Evolutionary conservation across 2,329 filamentous ascomycete genomes (phyloP).

Genomic region (Arthrocladium fulminans): DNA sequence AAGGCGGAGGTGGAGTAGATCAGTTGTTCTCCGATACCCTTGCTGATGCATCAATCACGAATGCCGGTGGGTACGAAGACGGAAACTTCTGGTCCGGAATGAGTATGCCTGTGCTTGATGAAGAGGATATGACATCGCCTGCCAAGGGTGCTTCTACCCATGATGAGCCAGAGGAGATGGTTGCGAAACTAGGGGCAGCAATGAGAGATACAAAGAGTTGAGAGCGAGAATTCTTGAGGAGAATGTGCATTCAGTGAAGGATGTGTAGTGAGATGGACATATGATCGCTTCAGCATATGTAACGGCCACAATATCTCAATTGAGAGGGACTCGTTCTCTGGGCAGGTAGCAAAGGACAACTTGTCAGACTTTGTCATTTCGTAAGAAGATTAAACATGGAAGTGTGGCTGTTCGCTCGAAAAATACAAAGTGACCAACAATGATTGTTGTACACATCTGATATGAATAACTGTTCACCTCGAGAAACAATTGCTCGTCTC

Average conservation of each 20-base stretch:
- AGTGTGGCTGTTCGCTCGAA: no score
- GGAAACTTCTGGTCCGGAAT: slow-evolving; percentile 4
- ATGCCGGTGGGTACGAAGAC: not conserved
- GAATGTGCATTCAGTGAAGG: not conserved
- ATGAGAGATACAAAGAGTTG: not conserved
- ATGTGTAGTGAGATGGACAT: no score
- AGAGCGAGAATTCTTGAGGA: not conserved
- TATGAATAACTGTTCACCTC: no score
- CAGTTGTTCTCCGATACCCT: not conserved
- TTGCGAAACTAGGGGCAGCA: not conserved
- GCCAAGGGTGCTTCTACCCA: not conserved
- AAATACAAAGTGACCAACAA: no score
- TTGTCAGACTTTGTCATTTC: no score
- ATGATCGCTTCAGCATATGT: no score
- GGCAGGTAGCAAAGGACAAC: no score
- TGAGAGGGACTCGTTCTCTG: no score
- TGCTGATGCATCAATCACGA: not conserved
- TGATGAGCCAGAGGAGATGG: not conserved
- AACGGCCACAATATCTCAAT: no score
- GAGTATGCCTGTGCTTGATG: slow-evolving; percentile 9
- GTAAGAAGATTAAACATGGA: no score
- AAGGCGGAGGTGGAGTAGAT: slow-evolving; percentile 25
- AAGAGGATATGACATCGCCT: not conserved
- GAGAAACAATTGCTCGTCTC: no score
- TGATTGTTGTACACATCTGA: no score